Conservation (phyloP, 495 filamentous ascomycete genomes). For the Cercophora samala region DNA sequence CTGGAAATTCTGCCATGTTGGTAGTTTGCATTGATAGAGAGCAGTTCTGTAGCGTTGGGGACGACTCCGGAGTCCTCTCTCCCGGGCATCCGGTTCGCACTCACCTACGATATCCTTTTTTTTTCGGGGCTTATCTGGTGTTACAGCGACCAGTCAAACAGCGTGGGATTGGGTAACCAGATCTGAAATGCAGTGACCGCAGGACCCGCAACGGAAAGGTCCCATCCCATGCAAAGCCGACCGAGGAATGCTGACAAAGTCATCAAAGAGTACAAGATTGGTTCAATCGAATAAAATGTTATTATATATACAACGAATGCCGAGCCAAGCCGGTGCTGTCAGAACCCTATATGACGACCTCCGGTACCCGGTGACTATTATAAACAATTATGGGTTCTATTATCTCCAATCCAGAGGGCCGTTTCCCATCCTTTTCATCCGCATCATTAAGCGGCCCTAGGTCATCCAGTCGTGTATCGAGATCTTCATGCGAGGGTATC, state of each 20-base stretch:
- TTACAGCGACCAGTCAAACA: not conserved
- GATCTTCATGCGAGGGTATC: not conserved
- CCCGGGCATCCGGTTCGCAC: not conserved
- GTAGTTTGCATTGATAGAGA: not conserved
- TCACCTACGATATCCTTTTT: not conserved
- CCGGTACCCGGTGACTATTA: constrained; percentile 20
- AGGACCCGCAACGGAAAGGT: not conserved
- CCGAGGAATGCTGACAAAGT: not conserved
- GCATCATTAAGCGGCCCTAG: constrained; percentile 23
- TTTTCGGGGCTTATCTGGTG: not conserved
- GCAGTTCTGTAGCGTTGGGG: not conserved
- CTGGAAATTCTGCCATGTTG: not conserved
- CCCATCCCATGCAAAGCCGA: not conserved
- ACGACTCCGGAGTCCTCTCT: not conserved
- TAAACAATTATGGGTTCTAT: constrained; percentile 10
- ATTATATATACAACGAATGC: constrained; percentile 12
- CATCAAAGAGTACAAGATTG: not conserved
- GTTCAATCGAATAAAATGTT: not conserved
- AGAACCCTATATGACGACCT: constrained; percentile 4
- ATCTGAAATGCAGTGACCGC: not conserved
- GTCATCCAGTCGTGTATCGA: constrained; percentile 17
- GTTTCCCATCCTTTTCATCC: constrained; percentile 17
- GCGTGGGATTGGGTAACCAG: not conserved
- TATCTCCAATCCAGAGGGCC: constrained; percentile 11
- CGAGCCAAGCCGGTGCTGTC: constrained; percentile 3